A percentile compares a stretch with the other conserved stretches of the same genome.
phyloP scores from a whole-genome alignment of 1,284 basidiomycete genomes.

The Porodaedalea pini region DNA sequence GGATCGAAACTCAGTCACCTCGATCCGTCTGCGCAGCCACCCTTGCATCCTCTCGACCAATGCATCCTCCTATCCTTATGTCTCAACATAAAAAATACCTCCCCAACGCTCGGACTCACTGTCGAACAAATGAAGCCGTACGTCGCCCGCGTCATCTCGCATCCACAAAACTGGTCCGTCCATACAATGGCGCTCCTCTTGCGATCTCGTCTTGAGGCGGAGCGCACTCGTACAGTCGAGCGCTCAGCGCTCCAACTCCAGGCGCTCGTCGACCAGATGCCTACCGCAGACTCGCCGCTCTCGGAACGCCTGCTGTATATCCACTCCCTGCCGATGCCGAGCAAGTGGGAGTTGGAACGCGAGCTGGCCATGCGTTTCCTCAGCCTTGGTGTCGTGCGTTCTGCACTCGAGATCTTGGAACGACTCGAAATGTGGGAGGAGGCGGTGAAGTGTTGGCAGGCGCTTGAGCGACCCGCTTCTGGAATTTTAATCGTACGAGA shows the following conservation, averaged over 20 bases:
- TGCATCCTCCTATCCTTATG: conserved; percentile 86
- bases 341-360: conserved; percentile 86
- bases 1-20: conserved; percentile 56
- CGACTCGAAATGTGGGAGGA: conserved; percentile 97
- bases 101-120: conserved; percentile 83
- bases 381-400: conserved; percentile 79
- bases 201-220: conserved; percentile 82
- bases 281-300: conserved; percentile 69
- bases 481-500: conserved; percentile 79
- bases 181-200: conserved; percentile 93
- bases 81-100: conserved; percentile 85
- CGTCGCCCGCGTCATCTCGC: conserved; percentile 78
- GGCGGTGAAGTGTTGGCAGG: conserved; percentile 80
- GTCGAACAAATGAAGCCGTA: conserved; percentile 89
- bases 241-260: conserved; percentile 86
- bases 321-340: conserved; percentile 77
- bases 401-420: conserved; percentile 89
- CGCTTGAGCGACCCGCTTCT: conserved; percentile 74
- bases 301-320: conserved; percentile 77
- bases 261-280: conserved; percentile 93
- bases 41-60: conserved; percentile 88
- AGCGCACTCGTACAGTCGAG: conserved; percentile 86
- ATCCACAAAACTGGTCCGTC: conserved; percentile 89
- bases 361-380: conserved; percentile 84
- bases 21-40: conserved; percentile 80